Evolutionary conservation across 1,284 basidiomycete genomes (phyloP).

Genomic region (Meripilus lineatus): DNA sequence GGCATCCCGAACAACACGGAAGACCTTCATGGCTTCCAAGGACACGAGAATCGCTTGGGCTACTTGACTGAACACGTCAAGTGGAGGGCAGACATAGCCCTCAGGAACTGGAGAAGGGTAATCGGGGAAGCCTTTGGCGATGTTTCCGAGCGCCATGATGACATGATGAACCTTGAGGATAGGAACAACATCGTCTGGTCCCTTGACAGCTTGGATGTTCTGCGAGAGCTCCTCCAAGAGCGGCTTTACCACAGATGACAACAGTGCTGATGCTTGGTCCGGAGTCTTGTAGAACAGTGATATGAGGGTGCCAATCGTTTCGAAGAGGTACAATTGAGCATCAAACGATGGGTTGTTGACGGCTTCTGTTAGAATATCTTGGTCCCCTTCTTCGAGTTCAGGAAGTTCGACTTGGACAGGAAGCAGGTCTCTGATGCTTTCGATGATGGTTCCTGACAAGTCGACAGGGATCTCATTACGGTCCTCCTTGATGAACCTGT

Average conservation of each 20-base stretch:
- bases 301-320: constrained; percentile 84
- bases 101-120: constrained; percentile 66
- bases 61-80: constrained; percentile 82
- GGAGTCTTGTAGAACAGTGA: constrained; percentile 68
- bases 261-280: constrained; percentile 68
- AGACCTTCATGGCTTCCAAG: constrained; percentile 83
- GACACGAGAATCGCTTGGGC: constrained; percentile 89
- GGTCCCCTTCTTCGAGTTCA: constrained; percentile 55
- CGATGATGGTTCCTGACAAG: constrained; percentile 68
- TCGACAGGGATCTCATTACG: constrained; percentile 75
- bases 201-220: constrained; percentile 60
- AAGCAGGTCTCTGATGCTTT: constrained; percentile 71
- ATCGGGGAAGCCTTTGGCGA: constrained; percentile 97
- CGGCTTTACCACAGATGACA: constrained; percentile 80
- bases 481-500: constrained; percentile 88
- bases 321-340: constrained; percentile 93
- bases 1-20: constrained; percentile 89
- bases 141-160: constrained; percentile 91
- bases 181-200: constrained; percentile 59
- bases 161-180: constrained; percentile 93
- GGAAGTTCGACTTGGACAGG: constrained; percentile 63
- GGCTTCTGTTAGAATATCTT: constrained; percentile 76
- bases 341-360: constrained; percentile 79
- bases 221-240: constrained; percentile 74
- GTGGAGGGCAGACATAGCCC: constrained; percentile 67